A percentile compares a stretch with the other conserved stretches of the same genome.
Evolutionary conservation across 129 eudicot species (phyloP).

Genomic region (Cynara cardunculus): DNA sequence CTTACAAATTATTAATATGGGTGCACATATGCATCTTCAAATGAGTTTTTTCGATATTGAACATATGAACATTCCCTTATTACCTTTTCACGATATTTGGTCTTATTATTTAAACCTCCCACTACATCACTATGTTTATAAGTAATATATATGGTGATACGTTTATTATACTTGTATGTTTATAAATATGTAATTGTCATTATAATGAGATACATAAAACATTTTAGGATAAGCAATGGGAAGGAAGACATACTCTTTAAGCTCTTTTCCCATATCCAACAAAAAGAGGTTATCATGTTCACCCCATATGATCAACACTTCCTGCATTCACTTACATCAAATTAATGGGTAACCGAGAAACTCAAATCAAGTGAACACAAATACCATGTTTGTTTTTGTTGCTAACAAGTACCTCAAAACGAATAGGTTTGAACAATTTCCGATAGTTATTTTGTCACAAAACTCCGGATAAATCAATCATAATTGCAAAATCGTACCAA

Average conservation of each 20-base stretch:
- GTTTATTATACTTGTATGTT: not conserved
- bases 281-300: slow-evolving; percentile 64
- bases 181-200: not conserved
- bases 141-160: not conserved
- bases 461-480: not conserved
- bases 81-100: too few relatives aligned
- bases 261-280: slow-evolving; percentile 57
- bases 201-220: not conserved
- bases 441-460: not conserved
- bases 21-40: too few relatives aligned
- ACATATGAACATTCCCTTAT: too few relatives aligned
- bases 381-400: not conserved
- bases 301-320: slow-evolving; percentile 78
- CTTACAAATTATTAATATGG: too few relatives aligned
- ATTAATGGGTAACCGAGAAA: not conserved
- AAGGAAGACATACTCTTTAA: slow-evolving; percentile 45
- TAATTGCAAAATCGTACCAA: not conserved
- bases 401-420: not conserved
- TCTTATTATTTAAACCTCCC: too few relatives aligned
- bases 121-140: too few relatives aligned
- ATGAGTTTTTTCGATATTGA: too few relatives aligned
- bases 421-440: not conserved
- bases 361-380: not conserved
- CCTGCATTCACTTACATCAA: slow-evolving; percentile 29
- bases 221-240: not conserved